Evolutionary conservation across 2,329 filamentous ascomycete genomes (phyloP).

Genomic region (Ascochyta lentis): DNA sequence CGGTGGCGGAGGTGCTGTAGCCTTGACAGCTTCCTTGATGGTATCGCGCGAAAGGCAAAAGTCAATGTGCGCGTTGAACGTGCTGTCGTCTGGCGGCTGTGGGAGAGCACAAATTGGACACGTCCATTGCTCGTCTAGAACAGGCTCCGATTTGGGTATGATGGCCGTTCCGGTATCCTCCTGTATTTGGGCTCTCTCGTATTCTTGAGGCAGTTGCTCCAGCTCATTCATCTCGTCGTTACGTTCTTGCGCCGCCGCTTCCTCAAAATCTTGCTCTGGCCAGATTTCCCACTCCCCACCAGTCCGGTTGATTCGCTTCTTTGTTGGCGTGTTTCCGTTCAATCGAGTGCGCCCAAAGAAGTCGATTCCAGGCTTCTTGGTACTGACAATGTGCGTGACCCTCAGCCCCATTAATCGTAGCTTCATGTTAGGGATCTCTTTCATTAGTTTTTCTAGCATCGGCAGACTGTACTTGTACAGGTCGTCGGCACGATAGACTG

Average conservation of each 20-base stretch:
- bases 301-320: conserved; percentile 18
- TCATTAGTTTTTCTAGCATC: conserved; percentile 82
- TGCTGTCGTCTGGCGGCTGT: conserved; percentile 74
- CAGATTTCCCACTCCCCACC: conserved; percentile 70
- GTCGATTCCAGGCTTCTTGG: conserved; percentile 78
- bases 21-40: conserved; percentile 81
- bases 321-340: conserved; percentile 11
- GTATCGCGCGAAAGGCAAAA: conserved; percentile 84
- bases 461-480: conserved; percentile 82
- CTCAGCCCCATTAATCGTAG: conserved; percentile 86
- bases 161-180: conserved; percentile 5
- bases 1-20: conserved; percentile 31
- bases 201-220: conserved; percentile 68
- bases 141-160: conserved; percentile 35
- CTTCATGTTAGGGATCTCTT: conserved; percentile 80
- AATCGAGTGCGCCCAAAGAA: conserved; percentile 71
- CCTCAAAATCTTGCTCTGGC: conserved; percentile 71
- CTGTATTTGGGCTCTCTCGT: conserved; percentile 34
- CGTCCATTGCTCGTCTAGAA: conserved; percentile 65
- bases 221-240: conserved; percentile 68
- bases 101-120: conserved; percentile 87
- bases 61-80: conserved; percentile 92
- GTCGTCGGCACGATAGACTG: conserved; percentile 77
- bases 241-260: conserved; percentile 64
- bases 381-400: conserved; percentile 85